Evolutionary conservation across 2,329 filamentous ascomycete genomes (phyloP).

Genomic region (Epichloe uncinata): DNA sequence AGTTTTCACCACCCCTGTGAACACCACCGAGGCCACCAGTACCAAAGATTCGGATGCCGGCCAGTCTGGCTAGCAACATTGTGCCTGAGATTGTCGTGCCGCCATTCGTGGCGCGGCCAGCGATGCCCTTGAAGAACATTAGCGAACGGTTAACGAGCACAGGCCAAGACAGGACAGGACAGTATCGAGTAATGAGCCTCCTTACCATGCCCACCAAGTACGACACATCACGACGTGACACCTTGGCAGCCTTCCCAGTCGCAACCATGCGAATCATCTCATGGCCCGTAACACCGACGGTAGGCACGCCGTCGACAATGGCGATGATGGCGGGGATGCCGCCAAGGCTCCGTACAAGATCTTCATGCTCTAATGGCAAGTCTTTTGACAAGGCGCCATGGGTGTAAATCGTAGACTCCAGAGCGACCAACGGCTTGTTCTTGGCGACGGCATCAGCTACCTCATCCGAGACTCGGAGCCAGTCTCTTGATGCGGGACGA

Average conservation of each 20-base stretch:
- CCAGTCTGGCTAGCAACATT: slow-evolving; percentile 75
- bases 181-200: slow-evolving; percentile 2
- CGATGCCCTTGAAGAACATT: slow-evolving; percentile 35
- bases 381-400: slow-evolving; percentile 73
- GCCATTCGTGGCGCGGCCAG: slow-evolving; percentile 60
- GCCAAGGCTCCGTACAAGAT: slow-evolving; percentile 66
- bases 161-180: background rate
- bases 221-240: slow-evolving; percentile 76
- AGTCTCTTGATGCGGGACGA: slow-evolving; percentile 8
- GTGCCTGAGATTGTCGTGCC: slow-evolving; percentile 91
- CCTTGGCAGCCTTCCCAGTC: slow-evolving; percentile 59
- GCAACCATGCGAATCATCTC: slow-evolving; percentile 63
- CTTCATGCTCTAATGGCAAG: slow-evolving; percentile 66
- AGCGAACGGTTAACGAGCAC: background rate
- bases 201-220: slow-evolving; percentile 65
- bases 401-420: slow-evolving; percentile 95
- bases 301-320: slow-evolving; percentile 69
- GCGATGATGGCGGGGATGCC: slow-evolving; percentile 85
- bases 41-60: slow-evolving; percentile 84
- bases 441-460: slow-evolving; percentile 62
- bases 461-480: slow-evolving; percentile 69
- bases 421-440: slow-evolving; percentile 72
- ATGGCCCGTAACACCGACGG: slow-evolving; percentile 59
- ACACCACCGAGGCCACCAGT: slow-evolving; percentile 92
- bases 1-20: slow-evolving; percentile 73